phyloP scores from a whole-genome alignment of 2,329 filamentous ascomycete genomes.

The Macrophomina tecta region DNA sequence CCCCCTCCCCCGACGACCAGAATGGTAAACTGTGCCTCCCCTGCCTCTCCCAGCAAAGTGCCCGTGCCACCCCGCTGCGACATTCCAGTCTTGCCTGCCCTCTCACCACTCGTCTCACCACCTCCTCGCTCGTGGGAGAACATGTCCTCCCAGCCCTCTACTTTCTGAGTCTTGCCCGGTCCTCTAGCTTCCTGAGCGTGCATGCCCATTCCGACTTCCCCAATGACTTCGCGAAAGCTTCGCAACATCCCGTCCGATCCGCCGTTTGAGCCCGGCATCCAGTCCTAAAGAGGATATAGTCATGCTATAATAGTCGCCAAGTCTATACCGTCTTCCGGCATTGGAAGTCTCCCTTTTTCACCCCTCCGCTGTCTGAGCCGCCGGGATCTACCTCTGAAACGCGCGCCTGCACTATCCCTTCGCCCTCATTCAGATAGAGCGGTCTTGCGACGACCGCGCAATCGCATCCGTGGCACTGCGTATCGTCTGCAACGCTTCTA shows the following conservation, averaged over 20 bases:
- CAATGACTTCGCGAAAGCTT: slow-evolving; percentile 12
- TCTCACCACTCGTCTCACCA: background rate
- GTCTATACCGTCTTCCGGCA: background rate
- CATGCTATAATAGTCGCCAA: background rate
- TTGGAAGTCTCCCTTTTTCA: background rate
- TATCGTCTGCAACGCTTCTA: no score
- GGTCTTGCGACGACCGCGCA: background rate
- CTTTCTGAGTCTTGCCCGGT: background rate
- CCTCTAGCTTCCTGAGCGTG: background rate
- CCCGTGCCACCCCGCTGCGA: background rate
- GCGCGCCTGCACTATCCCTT: background rate
- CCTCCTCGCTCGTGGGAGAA: background rate
- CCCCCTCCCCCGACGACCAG: background rate
- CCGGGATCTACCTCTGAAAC: slow-evolving; percentile 14
- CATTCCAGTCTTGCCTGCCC: background rate
- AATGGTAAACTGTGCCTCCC: background rate
- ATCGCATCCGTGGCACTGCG: background rate
- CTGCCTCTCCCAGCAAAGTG: background rate
- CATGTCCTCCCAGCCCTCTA: background rate
- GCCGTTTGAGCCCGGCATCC: no score
- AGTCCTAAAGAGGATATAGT: background rate
- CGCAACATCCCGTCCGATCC: background rate
- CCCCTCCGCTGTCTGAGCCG: slow-evolving; percentile 6
- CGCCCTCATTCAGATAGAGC: background rate
- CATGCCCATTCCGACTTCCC: background rate